Base-by-base conservation (phyloP, 331 rosid species). In the Prunus yedoensis region DNA sequence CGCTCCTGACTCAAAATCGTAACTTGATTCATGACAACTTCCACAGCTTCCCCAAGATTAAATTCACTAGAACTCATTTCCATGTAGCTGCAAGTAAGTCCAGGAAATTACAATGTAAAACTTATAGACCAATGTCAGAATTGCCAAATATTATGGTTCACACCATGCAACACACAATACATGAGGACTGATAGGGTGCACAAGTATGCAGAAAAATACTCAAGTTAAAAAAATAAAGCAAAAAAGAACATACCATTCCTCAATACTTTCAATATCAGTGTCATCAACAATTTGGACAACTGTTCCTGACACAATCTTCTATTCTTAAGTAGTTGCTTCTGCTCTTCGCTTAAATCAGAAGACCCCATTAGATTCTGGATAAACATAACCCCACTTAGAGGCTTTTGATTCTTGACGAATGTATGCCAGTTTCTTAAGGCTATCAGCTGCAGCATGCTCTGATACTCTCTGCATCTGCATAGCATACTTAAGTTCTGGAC, bases 401-500 rank as follows among this genome's bases (percentile, higher is more conserved):
- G 79, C 57, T 61, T 85, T n/a, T n/a, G n/a, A n/a, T 75, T 84
- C 85, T 59, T 63, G 83, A 53, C 85, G 83, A 51, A 81, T 41
- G 46, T 78, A 84, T 28, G 85, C 81, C 47, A 85, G 61, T 78
- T 85, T 85, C 69, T 77, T 73, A 63, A 78, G 68, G 35, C 69
- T 81, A 61, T 85, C 81, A 71, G 80, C 83, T 52, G 83, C 78
- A 59, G 86, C 85, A 64, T 85, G 77, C 78, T 78, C 83, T 13
- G 85, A 82, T 68, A 79, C 79, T 61, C 32, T 74, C 70, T 85
- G 88, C 56, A 81, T 74, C 77, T 85, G 85, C 68, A 79, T 53
- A 75, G 83, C 82, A 78, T 75, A 76, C 66, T 81, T 68, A 72
- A 85, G 83, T 65, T 85, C 88, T 35, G 81, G 77, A 78, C 85